Evolutionary conservation across 2,329 filamentous ascomycete genomes (phyloP), one percentile per base, ranked within the genome.

Genomic region (Scedosporium dehoogii): DNA sequence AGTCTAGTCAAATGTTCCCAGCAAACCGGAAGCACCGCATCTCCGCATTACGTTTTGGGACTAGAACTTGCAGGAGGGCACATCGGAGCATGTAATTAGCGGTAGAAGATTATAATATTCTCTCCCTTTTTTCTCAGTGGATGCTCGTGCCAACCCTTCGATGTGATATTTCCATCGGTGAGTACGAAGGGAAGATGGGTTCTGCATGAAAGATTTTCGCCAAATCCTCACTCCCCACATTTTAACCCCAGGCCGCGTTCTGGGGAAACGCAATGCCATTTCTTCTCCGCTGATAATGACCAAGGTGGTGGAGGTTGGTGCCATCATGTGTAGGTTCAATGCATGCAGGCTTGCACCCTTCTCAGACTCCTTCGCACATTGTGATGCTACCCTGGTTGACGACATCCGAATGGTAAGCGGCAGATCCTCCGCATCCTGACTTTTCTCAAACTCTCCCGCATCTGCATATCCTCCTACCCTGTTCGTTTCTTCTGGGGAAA

Each of bases 301-400:
- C n/a, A 6, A 48, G 18, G 42, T 6, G 4, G 42, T 18, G 42
- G 42, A 46, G 42, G 44, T 48, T 48, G 33, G 51, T 18, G 51
- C 10, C 51, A 27, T 55, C 51, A 55, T 55, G 51, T 55, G 51
- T 55, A 38, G 33, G 23, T 55, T 23, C 51, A 55, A 55, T 55
- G 51, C 51, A 55, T 55, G 51, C 51, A 55, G 51, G 18, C 21
- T 55, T 14, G 18, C 51, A 55, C 51, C n/a, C 51, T 55, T 23
- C 23, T 9, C 18, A 18, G 12, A 16, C 12, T 25, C 23, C 12
- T 21, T 48, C n/a, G 7, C 18, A 55, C 18, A 55, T 55, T 55
- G 51, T 55, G 51, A 55, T 55, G 12, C 51, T 55, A 55, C 51
- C 51, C 51, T 55, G 51, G 51, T 55, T 55, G 51, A 25, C 51